Percentiles rank a stretch among this genome's conserved stretches.
Conservation (phyloP, 1,284 basidiomycete species). For the Peniophora sp. region DNA sequence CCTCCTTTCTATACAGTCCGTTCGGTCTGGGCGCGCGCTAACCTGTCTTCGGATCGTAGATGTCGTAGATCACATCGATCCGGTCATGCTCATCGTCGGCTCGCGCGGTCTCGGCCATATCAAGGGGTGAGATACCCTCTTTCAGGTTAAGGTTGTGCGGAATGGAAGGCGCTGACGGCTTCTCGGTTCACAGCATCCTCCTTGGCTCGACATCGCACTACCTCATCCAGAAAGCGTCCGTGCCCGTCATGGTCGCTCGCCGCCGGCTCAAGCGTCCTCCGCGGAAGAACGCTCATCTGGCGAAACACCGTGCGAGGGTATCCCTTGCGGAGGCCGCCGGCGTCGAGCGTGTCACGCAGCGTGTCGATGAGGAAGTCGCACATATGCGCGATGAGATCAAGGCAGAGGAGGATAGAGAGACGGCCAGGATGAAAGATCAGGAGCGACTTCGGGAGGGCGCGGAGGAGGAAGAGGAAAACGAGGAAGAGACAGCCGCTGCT, state of each 20-base stretch:
- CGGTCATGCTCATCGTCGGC: constrained; percentile 92
- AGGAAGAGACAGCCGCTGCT: constrained; percentile 19
- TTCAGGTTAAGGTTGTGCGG: no score
- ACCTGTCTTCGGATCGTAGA: constrained; percentile 34
- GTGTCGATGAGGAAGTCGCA: constrained; percentile 66
- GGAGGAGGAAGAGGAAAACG: constrained; percentile 25
- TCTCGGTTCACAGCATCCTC: constrained; percentile 75
- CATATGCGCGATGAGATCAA: constrained; percentile 64
- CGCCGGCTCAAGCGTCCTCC: constrained; percentile 73
- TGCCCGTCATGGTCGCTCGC: constrained; percentile 87
- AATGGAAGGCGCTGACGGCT: background rate
- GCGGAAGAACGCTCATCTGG: constrained; percentile 54
- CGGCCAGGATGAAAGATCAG: constrained; percentile 16
- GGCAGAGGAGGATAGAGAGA: constrained; percentile 49
- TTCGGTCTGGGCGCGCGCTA: no score
- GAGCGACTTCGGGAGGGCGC: constrained; percentile 13
- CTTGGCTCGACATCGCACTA: constrained; percentile 98
- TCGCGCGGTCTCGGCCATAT: constrained; percentile 86
- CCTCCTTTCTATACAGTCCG: background rate
- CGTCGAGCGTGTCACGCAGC: constrained; percentile 72
- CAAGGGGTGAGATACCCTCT: constrained; percentile 65
- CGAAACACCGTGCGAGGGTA: constrained; percentile 61
- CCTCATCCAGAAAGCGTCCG: constrained; percentile 87
- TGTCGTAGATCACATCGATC: constrained; percentile 86
- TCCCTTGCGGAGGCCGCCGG: constrained; percentile 77